phyloP scores from a whole-genome alignment of 306 rosid species.

The Fragaria vesca region DNA sequence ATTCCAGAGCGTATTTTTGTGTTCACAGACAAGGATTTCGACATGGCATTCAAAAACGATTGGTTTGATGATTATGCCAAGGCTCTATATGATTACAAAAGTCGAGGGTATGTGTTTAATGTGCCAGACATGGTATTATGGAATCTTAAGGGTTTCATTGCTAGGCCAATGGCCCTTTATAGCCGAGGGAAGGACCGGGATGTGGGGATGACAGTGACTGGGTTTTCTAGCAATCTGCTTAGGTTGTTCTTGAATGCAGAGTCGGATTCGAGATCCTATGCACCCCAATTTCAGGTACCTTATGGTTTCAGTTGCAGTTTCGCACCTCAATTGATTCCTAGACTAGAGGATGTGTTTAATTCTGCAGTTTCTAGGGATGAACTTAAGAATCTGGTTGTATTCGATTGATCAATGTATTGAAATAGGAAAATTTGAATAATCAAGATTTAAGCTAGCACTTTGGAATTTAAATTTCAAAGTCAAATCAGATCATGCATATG shows the following conservation, averaged over 20 bases:
- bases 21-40: not conserved
- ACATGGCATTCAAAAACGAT: not conserved
- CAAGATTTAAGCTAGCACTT: too few species aligned
- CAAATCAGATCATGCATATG: too few species aligned
- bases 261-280: not conserved
- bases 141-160: not conserved
- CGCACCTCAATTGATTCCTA: not conserved
- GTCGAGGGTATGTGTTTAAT: not conserved
- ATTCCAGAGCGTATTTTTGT: not conserved
- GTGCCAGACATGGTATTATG: not conserved
- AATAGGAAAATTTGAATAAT: not conserved
- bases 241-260: not conserved
- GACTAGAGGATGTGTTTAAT: not conserved
- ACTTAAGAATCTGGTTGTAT: not conserved
- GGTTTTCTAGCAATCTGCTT: slow-evolving; percentile 4
- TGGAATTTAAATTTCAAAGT: too few species aligned
- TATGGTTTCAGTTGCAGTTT: not conserved
- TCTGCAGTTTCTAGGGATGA: not conserved
- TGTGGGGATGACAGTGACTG: not conserved
- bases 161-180: not conserved
- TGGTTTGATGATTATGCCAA: not conserved
- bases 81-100: not conserved
- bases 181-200: not conserved
- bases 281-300: not conserved
- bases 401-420: not conserved